Evolutionary conservation across 495 filamentous ascomycete species (phyloP), one percentile per base, ranked within the genome.

Genomic region (Aspergillus sclerotioniger): DNA sequence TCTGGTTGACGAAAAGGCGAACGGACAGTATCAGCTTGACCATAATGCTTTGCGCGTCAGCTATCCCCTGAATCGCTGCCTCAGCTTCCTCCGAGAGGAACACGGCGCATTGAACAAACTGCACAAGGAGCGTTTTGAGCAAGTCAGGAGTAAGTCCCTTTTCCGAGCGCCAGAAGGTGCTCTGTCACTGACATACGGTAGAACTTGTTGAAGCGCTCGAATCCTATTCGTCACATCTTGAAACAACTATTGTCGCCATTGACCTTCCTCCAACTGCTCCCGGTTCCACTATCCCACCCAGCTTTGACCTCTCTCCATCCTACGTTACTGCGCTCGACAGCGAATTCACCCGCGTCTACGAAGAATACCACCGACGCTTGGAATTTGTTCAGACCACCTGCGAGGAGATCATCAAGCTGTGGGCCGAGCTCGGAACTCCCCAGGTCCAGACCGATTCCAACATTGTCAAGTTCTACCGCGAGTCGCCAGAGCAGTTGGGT

Each of bases 221-320:
- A 68, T 96, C 92, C 41, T 98, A 96, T 66, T 92, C 94, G 0
- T 91, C 89, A 15, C 93, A 96, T 68, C 88, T 99, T 35, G 94
- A 99, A 70, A 69, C 89, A 16, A 86, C 86, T 6, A 95, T 96
- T 66, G 81, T 98, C 59, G 80, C 84, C 61, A 83, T 98, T 63
- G 78, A 82, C 10, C 80, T 98, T 20, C 94, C 95, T 6, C 93
- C 93, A 0, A 89, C 87, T 0, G 82, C 85, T 0, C 82, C 87
- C 3, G 87, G 90, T 54, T 82, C 88, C 2, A 83, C 85, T n/a
- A 79, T 94, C 12, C 83, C 90, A 0, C 82, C 89, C 0, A 87
- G 82, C 49, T 96, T 97, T 67, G 90, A 97, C 62, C 82, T 99
- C 32, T 96, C 92, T 0, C 85, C 89, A 3, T 74, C 85, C n/a